Conservation (phyloP, 768 basidiomycete species). For the Cystofilobasidium bisporidii region DNA sequence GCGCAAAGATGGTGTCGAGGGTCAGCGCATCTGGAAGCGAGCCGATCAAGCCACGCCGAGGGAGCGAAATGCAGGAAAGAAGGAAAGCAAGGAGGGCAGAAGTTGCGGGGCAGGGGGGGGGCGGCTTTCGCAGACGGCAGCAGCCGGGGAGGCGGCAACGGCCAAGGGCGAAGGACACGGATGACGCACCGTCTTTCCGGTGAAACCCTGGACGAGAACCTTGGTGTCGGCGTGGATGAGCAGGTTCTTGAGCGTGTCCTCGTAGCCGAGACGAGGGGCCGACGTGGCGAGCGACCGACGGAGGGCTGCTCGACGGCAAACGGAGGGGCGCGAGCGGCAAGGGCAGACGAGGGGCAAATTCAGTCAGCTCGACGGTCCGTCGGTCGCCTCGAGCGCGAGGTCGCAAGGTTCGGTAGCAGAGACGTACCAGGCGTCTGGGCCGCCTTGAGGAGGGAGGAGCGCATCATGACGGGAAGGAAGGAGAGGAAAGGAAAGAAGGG, state of each 20-base stretch:
- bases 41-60: no score
- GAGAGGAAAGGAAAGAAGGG: neutral
- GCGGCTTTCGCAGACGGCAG: neutral
- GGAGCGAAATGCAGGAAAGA: no score
- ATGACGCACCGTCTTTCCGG: slow-evolving; percentile 80
- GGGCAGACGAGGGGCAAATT: neutral
- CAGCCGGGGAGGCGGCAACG: no score
- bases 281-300: slow-evolving; percentile 27
- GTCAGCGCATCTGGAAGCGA: no score
- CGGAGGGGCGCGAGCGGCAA: neutral
- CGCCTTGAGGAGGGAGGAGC: neutral
- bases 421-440: slow-evolving; percentile 3
- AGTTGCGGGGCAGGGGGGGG: no score
- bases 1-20: neutral
- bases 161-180: neutral
- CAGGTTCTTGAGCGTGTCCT: slow-evolving; percentile 29
- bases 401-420: no score
- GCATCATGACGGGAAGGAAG: neutral
- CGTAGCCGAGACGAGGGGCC: slow-evolving; percentile 19
- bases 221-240: slow-evolving; percentile 56
- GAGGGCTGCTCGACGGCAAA: no score
- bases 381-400: no score
- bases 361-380: no score
- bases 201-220: slow-evolving; percentile 77
- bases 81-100: no score